Evolutionary conservation across 176 grass and related monocot genomes (phyloP), one percentile per base, ranked within the genome.

Genomic region (Lolium rigidum): DNA sequence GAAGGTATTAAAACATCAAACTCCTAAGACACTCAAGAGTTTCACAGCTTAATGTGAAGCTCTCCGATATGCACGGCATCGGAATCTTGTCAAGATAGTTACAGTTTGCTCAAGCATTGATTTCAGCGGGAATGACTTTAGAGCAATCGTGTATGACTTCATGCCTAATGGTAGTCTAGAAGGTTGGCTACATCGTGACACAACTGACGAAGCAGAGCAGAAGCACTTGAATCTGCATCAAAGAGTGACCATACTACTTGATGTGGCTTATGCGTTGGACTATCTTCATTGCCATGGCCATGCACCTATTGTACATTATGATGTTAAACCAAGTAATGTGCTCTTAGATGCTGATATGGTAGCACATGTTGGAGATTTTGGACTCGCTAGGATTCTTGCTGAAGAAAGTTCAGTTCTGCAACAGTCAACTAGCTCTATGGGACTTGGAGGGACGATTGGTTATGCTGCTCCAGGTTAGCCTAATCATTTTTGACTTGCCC

Each of bases 41-140:
- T 89, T 84, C 31, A 20, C 16, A 7, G 47, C 60, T 3, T 81
- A 89, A 89, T 89, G 73, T 35, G 49, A 89, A 79, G 57, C 72
- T 1, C 51, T 84, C 31, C 47, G 41, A 65, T 82, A 75, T 9
- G 1, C 76, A 3, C 24, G 56, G 11, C 86, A 88, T 13, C 77
- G 79, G 3, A 88, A 83, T 44, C 78, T 86, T 46, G 37, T 86
- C 0, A 86, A 70, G 64, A 46, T 78, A 63, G n/a, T 89, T 9
- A 89, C 73, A 10, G 35, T 17, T 20, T 84, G 81, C 50, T 84
- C 81, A 49, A 73, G 74, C 28, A 70, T 84, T 0, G 74, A 89
- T 16, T 59, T 9, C 70, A 70, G 8, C 2, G 81, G 87, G 17
- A 48, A 84, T 49, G 67, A 84, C 2, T 84, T 89, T 73, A 89